Percentiles rank a stretch among this genome's conserved stretches.
Evolutionary conservation across 768 basidiomycete genomes (phyloP).

Genomic region (Amanita phalloides): DNA sequence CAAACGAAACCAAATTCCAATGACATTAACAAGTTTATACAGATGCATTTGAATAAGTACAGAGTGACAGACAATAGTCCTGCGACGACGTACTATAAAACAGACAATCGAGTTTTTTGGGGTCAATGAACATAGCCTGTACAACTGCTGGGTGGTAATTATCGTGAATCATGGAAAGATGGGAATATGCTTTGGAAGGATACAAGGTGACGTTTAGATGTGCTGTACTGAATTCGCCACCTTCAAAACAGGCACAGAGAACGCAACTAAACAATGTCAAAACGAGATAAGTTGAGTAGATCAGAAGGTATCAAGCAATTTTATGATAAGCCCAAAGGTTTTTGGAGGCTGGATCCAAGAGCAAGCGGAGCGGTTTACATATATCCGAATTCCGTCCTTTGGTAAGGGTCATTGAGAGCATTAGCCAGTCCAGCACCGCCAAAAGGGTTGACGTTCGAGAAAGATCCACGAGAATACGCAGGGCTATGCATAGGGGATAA

Average conservation of each 20-base stretch:
- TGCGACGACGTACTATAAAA: constrained; percentile 55
- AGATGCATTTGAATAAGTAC: constrained; percentile 55
- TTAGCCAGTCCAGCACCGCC: constrained; percentile 43
- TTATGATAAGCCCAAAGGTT: constrained; percentile 14
- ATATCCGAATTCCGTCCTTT: constrained; percentile 63
- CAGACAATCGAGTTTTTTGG: constrained; percentile 46
- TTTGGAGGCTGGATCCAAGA: constrained; percentile 14
- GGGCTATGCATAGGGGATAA: constrained; percentile 49
- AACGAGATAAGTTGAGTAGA: constrained; percentile 30
- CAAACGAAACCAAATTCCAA: constrained; percentile 8
- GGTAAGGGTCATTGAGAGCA: constrained; percentile 66
- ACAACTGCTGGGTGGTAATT: constrained; percentile 44
- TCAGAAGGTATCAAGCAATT: constrained; percentile 24
- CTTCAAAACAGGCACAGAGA: constrained; percentile 26
- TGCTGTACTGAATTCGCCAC: constrained; percentile 26
- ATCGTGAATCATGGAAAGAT: constrained; percentile 38
- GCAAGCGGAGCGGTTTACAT: constrained; percentile 42
- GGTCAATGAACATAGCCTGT: constrained; percentile 44
- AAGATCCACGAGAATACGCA: constrained; percentile 49
- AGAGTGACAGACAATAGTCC: constrained; percentile 60
- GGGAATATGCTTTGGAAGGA: constrained; percentile 54
- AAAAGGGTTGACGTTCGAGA: constrained; percentile 35
- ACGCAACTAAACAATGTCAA: constrained; percentile 33
- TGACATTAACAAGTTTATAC: constrained; percentile 47
- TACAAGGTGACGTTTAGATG: constrained; percentile 39